Conservation (phyloP, 192 early-diverging fungal species). For the Backusella westeae region DNA sequence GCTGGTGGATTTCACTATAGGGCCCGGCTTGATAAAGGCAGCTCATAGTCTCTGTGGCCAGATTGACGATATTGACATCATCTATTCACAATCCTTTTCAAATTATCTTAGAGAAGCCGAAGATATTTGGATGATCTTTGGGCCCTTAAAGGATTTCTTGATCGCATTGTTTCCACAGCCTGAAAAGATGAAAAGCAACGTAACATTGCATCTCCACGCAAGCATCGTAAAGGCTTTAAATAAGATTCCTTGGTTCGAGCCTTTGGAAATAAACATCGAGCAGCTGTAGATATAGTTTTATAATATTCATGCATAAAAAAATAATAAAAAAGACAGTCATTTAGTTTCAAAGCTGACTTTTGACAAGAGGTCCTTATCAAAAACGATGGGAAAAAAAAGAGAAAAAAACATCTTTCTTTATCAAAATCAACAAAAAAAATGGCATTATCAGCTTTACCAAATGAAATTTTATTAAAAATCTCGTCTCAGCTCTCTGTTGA, state of each 20-base stretch:
- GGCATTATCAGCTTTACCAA: not conserved
- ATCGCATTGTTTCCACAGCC: not conserved
- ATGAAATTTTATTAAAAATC: slow-evolving; percentile 9
- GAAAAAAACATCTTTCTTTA: not conserved
- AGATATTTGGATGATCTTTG: not conserved
- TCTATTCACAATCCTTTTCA: not conserved
- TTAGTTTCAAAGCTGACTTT: slow-evolving; percentile 6
- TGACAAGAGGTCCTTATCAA: not conserved
- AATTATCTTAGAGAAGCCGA: not conserved
- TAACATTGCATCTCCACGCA: not conserved
- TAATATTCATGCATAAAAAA: not conserved
- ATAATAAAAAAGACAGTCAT: not conserved
- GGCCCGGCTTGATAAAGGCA: not conserved
- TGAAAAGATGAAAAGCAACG: not conserved
- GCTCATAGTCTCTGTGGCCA: not conserved
- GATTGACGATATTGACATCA: not conserved
- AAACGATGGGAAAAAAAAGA: not conserved
- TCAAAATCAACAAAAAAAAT: not conserved
- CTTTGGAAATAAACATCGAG: not conserved
- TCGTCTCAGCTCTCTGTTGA: not conserved
- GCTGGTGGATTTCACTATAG: slow-evolving; percentile 7
- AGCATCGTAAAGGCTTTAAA: not conserved
- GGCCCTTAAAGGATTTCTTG: slow-evolving; percentile 6
- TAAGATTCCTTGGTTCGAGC: not conserved
- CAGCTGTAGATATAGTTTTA: not conserved